Conservation (phyloP, 257 asterid genomes). For the Datura wrightii region DNA sequence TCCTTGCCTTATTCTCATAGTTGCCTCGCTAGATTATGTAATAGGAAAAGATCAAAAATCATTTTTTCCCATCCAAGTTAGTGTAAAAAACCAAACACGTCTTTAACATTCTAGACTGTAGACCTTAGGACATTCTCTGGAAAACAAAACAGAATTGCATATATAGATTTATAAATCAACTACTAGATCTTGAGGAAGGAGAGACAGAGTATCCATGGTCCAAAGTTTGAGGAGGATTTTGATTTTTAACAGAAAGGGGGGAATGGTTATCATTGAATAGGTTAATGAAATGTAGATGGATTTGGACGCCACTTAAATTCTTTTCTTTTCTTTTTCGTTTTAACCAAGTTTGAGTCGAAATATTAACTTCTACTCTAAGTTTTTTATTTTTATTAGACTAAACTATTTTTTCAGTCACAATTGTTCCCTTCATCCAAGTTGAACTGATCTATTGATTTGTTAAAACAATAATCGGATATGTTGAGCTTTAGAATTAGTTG, state of each 20-base stretch:
- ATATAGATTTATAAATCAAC: background rate
- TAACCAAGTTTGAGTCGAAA: background rate
- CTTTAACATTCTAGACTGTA: background rate
- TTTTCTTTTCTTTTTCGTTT: too few relatives aligned
- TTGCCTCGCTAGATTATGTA: background rate
- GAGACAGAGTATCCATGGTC: background rate
- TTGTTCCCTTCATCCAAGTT: background rate
- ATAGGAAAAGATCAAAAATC: background rate
- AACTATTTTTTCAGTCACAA: background rate
- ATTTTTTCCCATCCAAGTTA: background rate
- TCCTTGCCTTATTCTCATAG: conserved; percentile 12
- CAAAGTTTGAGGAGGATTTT: background rate
- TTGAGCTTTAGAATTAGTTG: too few relatives aligned
- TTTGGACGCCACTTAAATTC: background rate
- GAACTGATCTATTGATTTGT: background rate
- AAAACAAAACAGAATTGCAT: background rate
- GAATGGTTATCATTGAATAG: background rate
- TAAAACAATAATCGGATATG: background rate
- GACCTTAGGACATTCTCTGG: background rate
- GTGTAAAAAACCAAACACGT: background rate
- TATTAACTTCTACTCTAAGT: background rate
- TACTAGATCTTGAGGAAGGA: background rate
- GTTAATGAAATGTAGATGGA: background rate
- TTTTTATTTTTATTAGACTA: background rate
- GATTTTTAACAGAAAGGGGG: background rate